Evolutionary conservation across 2,329 filamentous ascomycete species (phyloP).

Genomic region (Arachnomyces sp.): DNA sequence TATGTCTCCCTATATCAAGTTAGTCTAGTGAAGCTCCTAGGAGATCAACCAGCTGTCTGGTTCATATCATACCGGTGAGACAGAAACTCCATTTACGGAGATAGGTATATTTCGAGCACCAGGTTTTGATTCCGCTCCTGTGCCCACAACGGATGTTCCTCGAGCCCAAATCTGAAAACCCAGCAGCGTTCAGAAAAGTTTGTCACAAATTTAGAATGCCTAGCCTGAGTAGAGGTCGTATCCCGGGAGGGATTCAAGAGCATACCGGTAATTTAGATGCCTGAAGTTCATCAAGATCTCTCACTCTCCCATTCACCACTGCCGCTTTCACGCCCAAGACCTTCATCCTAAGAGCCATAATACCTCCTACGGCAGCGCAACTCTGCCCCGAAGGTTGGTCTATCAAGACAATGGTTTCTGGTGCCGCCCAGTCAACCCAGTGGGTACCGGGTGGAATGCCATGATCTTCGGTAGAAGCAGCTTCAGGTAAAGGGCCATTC

Average conservation of each 20-base stretch:
- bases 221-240: too few relatives aligned
- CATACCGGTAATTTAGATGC: conserved; percentile 51
- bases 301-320: conserved; percentile 60
- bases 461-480: conserved; percentile 27
- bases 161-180: conserved; percentile 35
- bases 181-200: neutral
- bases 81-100: conserved; percentile 32
- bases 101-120: conserved; percentile 34
- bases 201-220: conserved; percentile 1
- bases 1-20: conserved; percentile 51
- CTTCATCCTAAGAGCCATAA: conserved; percentile 65
- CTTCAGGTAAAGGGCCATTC: conserved; percentile 32
- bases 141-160: conserved; percentile 38
- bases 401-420: conserved; percentile 57
- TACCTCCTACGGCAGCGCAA: conserved; percentile 68
- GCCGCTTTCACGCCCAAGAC: conserved; percentile 53
- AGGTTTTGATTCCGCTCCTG: conserved; percentile 37
- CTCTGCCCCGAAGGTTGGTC: conserved; percentile 58
- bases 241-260: conserved; percentile 14
- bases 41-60: neutral
- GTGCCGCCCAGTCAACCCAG: conserved; percentile 59
- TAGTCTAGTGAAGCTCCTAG: neutral
- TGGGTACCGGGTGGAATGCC: conserved; percentile 55
- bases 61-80: conserved; percentile 30
- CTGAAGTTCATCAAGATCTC: conserved; percentile 57